phyloP scores from a whole-genome alignment of 2,329 filamentous ascomycete species.

The Penicillium nordicum region DNA sequence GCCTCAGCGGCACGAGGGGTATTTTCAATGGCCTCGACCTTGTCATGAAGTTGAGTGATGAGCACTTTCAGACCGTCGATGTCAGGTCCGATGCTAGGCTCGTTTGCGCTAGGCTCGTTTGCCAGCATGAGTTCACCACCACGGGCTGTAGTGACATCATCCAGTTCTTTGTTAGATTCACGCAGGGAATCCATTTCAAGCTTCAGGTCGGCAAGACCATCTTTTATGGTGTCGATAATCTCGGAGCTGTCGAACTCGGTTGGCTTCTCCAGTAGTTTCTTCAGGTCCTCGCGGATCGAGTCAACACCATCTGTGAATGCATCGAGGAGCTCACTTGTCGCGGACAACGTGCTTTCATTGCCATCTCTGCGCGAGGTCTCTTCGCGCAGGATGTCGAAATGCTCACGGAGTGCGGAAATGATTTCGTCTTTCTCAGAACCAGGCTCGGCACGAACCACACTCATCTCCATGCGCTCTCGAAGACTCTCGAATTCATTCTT shows the following conservation, averaged over 20 bases:
- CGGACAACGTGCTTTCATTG: slow-evolving; percentile 52
- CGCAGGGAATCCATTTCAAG: slow-evolving; percentile 75
- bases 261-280: slow-evolving; percentile 72
- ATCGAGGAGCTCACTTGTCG: slow-evolving; percentile 58
- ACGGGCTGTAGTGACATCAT: slow-evolving; percentile 50
- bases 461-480: slow-evolving; percentile 45
- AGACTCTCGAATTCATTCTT: slow-evolving; percentile 61
- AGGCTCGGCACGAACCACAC: slow-evolving; percentile 36
- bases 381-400: slow-evolving; percentile 43
- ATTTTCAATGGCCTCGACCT: slow-evolving; percentile 72
- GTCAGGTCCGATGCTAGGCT: slow-evolving; percentile 47
- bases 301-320: slow-evolving; percentile 68
- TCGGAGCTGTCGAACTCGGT: slow-evolving; percentile 82
- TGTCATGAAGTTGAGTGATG: slow-evolving; percentile 76
- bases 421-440: slow-evolving; percentile 61
- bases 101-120: slow-evolving; percentile 50
- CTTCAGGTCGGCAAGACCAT: slow-evolving; percentile 72
- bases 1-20: slow-evolving; percentile 40
- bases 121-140: slow-evolving; percentile 58
- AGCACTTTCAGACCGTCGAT: slow-evolving; percentile 82
- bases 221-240: slow-evolving; percentile 80
- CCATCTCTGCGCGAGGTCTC: slow-evolving; percentile 54
- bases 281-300: slow-evolving; percentile 69
- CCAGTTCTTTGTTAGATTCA: slow-evolving; percentile 49
- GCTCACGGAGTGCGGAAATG: slow-evolving; percentile 64